Evolutionary conservation across 2,329 filamentous ascomycete species (phyloP).

Genomic region (Claviceps spartinae): DNA sequence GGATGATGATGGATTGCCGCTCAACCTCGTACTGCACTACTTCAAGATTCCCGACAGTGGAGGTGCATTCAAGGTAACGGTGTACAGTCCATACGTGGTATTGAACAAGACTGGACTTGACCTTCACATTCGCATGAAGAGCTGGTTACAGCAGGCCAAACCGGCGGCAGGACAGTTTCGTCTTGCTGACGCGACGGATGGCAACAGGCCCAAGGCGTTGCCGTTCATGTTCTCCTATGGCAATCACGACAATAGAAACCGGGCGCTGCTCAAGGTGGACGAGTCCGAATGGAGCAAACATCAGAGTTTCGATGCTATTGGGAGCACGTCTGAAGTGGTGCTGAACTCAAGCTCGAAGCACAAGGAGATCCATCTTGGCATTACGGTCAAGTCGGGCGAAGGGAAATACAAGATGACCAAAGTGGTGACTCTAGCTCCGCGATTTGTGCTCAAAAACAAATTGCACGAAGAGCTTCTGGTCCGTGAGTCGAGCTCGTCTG

Average conservation of each 20-base stretch:
- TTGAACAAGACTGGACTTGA: constrained; percentile 90
- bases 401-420: constrained; percentile 98
- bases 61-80: constrained; percentile 87
- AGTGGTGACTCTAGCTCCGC: constrained; percentile 80
- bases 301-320: constrained; percentile 95
- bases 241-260: constrained; percentile 80
- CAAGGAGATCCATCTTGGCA: constrained; percentile 80
- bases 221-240: constrained; percentile 96
- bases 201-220: constrained; percentile 55
- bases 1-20: constrained; percentile 64
- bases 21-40: constrained; percentile 82
- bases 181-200: constrained; percentile 31
- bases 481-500: constrained; percentile 81
- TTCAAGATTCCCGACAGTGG: constrained; percentile 81
- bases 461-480: constrained; percentile 79
- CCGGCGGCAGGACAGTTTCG: constrained; percentile 71
- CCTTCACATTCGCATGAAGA: constrained; percentile 77
- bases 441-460: constrained; percentile 91
- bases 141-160: constrained; percentile 70
- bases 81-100: constrained; percentile 90
- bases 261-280: constrained; percentile 73
- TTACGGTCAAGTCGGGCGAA: constrained; percentile 79
- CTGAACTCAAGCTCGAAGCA: constrained; percentile 57
- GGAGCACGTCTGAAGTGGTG: constrained; percentile 79
- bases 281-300: constrained; percentile 94